phyloP scores from a whole-genome alignment of 2,329 filamentous ascomycete species.

The Arachnopeziza araneosa region DNA sequence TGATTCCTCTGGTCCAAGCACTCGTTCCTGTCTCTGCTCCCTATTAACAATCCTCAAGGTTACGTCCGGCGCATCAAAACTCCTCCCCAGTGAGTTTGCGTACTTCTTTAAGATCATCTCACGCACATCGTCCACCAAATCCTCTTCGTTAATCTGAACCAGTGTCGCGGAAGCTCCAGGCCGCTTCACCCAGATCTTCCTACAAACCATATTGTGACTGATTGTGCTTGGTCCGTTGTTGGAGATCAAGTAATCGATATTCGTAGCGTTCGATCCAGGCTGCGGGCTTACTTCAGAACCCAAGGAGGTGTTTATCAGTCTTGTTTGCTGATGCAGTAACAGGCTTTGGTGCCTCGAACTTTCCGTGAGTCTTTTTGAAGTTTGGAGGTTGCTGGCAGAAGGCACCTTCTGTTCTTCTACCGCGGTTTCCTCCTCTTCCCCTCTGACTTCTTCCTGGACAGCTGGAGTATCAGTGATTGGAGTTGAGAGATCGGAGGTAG shows the following conservation, averaged over 20 bases:
- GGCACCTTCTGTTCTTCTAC: neutral
- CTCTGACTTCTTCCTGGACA: slow-evolving; percentile 19
- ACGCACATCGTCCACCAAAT: slow-evolving; percentile 89
- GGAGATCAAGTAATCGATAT: slow-evolving; percentile 29
- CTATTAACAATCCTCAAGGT: slow-evolving; percentile 71
- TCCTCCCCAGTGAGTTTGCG: slow-evolving; percentile 81
- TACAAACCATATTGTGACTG: slow-evolving; percentile 47
- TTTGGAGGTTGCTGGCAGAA: slow-evolving; percentile 4
- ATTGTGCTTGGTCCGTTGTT: slow-evolving; percentile 28
- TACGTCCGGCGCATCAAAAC: slow-evolving; percentile 87
- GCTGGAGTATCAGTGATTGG: slow-evolving; percentile 26
- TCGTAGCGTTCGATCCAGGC: slow-evolving; percentile 27
- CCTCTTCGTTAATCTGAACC: slow-evolving; percentile 78
- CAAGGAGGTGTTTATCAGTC: slow-evolving; percentile 48
- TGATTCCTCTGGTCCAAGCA: slow-evolving; percentile 79
- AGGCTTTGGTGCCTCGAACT: slow-evolving; percentile 37
- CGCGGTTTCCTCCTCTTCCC: slow-evolving; percentile 4
- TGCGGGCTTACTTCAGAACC: slow-evolving; percentile 34
- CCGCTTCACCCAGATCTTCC: slow-evolving; percentile 94
- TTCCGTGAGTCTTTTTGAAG: slow-evolving; percentile 18
- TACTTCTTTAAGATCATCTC: slow-evolving; percentile 93
- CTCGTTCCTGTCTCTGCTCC: slow-evolving; percentile 59
- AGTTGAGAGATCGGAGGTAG: slow-evolving; percentile 26
- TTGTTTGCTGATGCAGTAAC: slow-evolving; percentile 40
- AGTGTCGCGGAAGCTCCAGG: slow-evolving; percentile 80